A percentile compares a stretch with the other conserved stretches of the same genome.
Conservation (phyloP, 1,284 basidiomycete genomes). For the Leccinum cinnamomeum region DNA sequence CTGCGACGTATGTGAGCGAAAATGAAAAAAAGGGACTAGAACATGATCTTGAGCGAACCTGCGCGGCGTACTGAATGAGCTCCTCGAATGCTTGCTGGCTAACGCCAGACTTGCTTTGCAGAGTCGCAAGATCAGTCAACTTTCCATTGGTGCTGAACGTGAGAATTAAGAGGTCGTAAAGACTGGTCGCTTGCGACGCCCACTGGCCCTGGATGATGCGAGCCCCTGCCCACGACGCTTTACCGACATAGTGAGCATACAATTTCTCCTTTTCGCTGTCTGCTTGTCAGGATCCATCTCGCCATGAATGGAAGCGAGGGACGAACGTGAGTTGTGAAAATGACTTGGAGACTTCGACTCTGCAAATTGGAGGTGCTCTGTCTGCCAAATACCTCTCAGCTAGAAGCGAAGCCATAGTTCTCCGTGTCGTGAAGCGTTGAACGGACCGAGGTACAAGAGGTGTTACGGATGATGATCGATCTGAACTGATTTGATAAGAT, state of each 20-base stretch:
- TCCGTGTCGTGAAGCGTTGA: constrained; percentile 1
- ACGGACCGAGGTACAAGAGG: background rate
- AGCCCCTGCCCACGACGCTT: constrained; percentile 79
- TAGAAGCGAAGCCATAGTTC: constrained; percentile 39
- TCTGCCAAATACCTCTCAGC: constrained; percentile 73
- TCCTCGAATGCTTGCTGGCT: constrained; percentile 63
- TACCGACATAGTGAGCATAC: constrained; percentile 68
- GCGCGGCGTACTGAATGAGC: constrained; percentile 68
- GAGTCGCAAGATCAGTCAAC: constrained; percentile 53
- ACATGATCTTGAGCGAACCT: constrained; percentile 45
- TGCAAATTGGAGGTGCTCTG: constrained; percentile 63
- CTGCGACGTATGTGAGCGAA: constrained; percentile 36
- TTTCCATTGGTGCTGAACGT: constrained; percentile 62
- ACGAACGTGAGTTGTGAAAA: constrained; percentile 66
- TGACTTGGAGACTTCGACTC: constrained; percentile 61
- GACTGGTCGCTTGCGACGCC: constrained; percentile 57
- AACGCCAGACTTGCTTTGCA: constrained; percentile 56
- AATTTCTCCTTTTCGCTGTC: constrained; percentile 68
- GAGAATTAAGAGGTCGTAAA: constrained; percentile 69
- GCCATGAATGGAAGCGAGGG: background rate
- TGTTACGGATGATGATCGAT: constrained; percentile 17
- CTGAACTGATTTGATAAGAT: constrained; percentile 15
- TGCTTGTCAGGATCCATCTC: background rate
- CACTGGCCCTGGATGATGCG: constrained; percentile 82
- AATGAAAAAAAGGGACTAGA: background rate